Base-by-base conservation (phyloP, 352 stramenopile species). In the Pythium plurisporium region DNA sequence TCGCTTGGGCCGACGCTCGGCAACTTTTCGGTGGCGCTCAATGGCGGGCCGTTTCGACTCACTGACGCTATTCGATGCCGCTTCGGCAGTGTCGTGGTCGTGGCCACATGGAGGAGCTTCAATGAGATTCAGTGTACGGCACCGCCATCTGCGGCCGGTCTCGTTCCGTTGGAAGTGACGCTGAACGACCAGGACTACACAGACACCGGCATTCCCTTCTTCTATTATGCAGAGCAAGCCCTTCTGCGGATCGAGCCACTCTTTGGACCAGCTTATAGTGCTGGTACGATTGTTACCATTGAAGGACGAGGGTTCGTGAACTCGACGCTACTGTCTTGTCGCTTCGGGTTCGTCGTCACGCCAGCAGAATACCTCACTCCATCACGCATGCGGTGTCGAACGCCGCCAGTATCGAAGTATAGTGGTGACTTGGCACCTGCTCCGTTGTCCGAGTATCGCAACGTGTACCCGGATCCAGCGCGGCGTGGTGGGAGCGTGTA, bases 141-240 rank as follows among this genome's bases (percentile, higher is more conserved):
- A n/a, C 89, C 87, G 22, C 70, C 76, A 0, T 76, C 95, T 33
- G 31, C 51, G 3, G 47, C 76, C 0, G 92, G 92, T 0, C 59
- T 87, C 0, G 91, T 96, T 41, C 66, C 75, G 2, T 67, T 98
- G 0, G 67, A 95, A 56, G 76, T 99, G 26, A 89, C 88, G 20
- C 62, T 86, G 38, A 98, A 99, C 64, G 87, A 82, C 27, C 92
- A 98, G 65, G 91, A 98, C 61, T 98, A 95, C 60, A 85, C 79
- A 0, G 59, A 83, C 38, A 77, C 67, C 1, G 58, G 61, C 0
- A 41, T 83, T 3, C 64, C 77, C 3, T 97, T 98, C 55, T 60
- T 76, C 19, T 97, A 89, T 64, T 97, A 97, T 62, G 65, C 76
- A 6, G 72, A 89, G 37, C 86, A 91, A 56, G 75, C 61, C 5